These are phyloP conservation scores for Metarhizium rileyi DNA, from an alignment of 2,329 filamentous ascomycete species.

Conservation along the genomic window DNA sequence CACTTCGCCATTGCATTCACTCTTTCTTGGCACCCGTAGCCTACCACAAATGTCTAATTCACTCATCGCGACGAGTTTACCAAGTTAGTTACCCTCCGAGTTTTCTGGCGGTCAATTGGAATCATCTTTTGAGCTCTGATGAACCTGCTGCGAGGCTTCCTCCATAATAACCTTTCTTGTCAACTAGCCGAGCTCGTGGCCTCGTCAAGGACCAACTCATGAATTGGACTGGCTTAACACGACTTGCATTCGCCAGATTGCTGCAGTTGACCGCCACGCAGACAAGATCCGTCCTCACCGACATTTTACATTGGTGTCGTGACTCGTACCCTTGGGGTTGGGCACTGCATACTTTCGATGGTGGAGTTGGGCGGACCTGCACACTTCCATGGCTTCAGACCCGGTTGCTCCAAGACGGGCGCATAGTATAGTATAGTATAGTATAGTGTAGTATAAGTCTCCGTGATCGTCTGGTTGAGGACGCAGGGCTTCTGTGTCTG, in stretches of 20 bases:
- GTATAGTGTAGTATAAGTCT: no score
- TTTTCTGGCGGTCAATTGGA: conserved; percentile 35
- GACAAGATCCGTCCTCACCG: conserved; percentile 37
- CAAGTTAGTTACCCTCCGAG: no score
- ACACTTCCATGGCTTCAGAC: conserved; percentile 49
- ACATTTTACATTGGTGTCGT: no score
- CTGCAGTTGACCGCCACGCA: conserved; percentile 43
- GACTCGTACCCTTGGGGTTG: conserved; percentile 40
- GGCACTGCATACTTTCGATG: conserved; percentile 52
- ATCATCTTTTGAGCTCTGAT: no score
- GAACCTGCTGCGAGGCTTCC: conserved; percentile 31
- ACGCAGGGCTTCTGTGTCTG: conserved; percentile 56
- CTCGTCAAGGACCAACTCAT: conserved; percentile 34
- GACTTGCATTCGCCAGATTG: conserved; percentile 35
- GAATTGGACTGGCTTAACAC: conserved; percentile 18
- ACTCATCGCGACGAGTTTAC: no score
- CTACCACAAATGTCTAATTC: no score
- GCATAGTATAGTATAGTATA: no score
- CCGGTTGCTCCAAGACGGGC: conserved; percentile 51
- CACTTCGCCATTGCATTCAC: no score
- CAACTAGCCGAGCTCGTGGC: conserved; percentile 41
- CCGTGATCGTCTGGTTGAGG: conserved; percentile 54
- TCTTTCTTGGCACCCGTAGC: no score
- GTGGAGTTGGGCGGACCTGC: conserved; percentile 52
- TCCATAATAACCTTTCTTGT: conserved; percentile 33